Base-by-base conservation (phyloP, 768 basidiomycete species). In the Guyanaporus albipodus region DNA sequence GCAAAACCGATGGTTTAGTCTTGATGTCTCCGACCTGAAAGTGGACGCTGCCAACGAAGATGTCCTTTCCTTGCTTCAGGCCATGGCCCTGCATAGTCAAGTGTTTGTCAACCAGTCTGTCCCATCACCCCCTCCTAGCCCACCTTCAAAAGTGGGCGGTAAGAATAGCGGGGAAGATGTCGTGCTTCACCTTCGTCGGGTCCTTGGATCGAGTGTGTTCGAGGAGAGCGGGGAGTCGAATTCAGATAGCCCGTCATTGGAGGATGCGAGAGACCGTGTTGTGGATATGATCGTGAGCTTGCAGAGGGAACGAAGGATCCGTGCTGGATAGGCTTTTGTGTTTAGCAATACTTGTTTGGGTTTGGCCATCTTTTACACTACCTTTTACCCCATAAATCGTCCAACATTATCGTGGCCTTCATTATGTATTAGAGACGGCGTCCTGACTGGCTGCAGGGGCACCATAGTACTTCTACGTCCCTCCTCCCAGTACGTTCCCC, bases 231-330 rank as follows among this genome's bases (percentile, higher is more conserved):
- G 44, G 29, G 60, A 54, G 18, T 46, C 48, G 19, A 52, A 42
- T 15, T 26, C 33, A 31, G 51, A 52, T 39, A 57, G 52, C 63
- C 44, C 76, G 71, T 62, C 63, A 22, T 61, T 89, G 43, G 87
- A 90, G 62, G 86, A 89, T 49, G 87, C 86, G 38, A 73, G 82
- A 46, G 88, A 90, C 63, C 67, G 74, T n/a, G 82, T 81, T 28
- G 85, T 88, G 38, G 88, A 91, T 67, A 71, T 83, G 71, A 71
- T 89, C 38, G 73, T 76, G 4, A 69, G 67, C 44, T 52, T 60
- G 23, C 69, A 60, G 57, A 57, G 39, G 55, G 57, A 43, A 59
- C 63, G 41, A 61, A 62, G 34, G 66, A 42, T 35, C 3, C 46
- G 46, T 21, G 17, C 33, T 18, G 44, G 53, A n/a, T 61, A 52